phyloP scores from a whole-genome alignment of 2,329 filamentous ascomycete species.

The Diplodia corticola region DNA sequence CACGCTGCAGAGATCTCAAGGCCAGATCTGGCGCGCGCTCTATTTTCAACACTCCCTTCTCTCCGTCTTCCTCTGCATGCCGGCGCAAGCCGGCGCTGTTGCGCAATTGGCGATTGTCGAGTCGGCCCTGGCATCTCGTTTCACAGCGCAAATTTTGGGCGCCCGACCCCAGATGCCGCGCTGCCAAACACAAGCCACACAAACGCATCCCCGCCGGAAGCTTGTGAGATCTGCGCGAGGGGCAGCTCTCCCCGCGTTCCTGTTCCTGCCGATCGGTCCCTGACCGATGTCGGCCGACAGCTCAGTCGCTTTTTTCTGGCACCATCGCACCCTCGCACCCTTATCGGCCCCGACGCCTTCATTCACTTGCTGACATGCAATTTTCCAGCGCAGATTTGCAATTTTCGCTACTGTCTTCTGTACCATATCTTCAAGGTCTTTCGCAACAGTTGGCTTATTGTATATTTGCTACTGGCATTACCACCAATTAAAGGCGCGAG shows the following conservation, averaged over 20 bases:
- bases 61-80: background rate
- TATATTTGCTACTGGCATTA: background rate
- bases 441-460: background rate
- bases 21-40: background rate
- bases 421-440: background rate
- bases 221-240: slow-evolving; percentile 7
- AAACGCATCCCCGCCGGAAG: background rate
- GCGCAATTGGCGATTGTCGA: background rate
- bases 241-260: background rate
- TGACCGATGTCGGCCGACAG: slow-evolving; percentile 1
- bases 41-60: background rate
- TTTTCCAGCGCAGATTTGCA: background rate
- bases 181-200: background rate
- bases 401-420: background rate
- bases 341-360: background rate
- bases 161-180: background rate
- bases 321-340: background rate
- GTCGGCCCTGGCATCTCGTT: background rate
- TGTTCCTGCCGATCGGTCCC: slow-evolving; percentile 3
- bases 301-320: background rate
- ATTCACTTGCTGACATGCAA: background rate
- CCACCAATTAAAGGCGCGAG: too few relatives aligned
- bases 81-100: too few relatives aligned
- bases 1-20: too few relatives aligned
- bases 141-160: background rate